These are phyloP conservation scores for Blastocrithidia nonstop DNA, from an alignment of 208 protist species.

Conservation along the genomic window DNA sequence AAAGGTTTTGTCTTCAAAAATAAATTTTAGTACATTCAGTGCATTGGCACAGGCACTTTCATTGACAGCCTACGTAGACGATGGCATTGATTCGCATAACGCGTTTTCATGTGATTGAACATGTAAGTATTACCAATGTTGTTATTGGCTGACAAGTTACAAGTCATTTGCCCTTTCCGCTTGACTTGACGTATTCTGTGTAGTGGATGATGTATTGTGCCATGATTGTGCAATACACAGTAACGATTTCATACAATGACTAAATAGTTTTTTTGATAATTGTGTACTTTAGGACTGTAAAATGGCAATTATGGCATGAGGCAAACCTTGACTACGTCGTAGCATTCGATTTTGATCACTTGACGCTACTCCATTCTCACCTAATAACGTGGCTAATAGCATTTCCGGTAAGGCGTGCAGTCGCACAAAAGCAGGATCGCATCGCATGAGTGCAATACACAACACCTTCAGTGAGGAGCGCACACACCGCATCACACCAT, in stretches of 20 bases:
- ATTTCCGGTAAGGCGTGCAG: conserved; percentile 44
- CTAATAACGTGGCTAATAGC: conserved; percentile 56
- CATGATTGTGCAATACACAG: conserved; percentile 17
- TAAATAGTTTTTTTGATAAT: conserved; percentile 55
- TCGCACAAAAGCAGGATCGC: conserved; percentile 9
- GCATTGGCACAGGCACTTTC: conserved; percentile 80
- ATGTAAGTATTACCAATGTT: neutral
- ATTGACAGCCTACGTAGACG: too few relatives aligned
- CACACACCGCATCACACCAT: conserved; percentile 77
- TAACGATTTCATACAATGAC: conserved; percentile 40
- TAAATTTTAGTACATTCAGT: conserved; percentile 86
- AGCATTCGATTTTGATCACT: conserved; percentile 58
- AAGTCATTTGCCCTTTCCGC: too few relatives aligned
- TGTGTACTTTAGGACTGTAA: conserved; percentile 67
- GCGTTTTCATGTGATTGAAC: neutral
- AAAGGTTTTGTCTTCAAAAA: conserved; percentile 80
- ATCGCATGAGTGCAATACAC: conserved; percentile 40
- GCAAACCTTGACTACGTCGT: conserved; percentile 79
- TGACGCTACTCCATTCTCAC: conserved; percentile 60
- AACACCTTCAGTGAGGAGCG: conserved; percentile 44
- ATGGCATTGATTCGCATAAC: conserved; percentile 17
- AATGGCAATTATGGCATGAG: conserved; percentile 62
- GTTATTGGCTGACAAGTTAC: neutral
- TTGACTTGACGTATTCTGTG: too few relatives aligned
- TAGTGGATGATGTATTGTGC: neutral